Percentiles rank a stretch among this genome's conserved stretches.
These are phyloP conservation scores for Suillus discolor DNA, from an alignment of 768 basidiomycete species.

Conservation along the genomic window DNA sequence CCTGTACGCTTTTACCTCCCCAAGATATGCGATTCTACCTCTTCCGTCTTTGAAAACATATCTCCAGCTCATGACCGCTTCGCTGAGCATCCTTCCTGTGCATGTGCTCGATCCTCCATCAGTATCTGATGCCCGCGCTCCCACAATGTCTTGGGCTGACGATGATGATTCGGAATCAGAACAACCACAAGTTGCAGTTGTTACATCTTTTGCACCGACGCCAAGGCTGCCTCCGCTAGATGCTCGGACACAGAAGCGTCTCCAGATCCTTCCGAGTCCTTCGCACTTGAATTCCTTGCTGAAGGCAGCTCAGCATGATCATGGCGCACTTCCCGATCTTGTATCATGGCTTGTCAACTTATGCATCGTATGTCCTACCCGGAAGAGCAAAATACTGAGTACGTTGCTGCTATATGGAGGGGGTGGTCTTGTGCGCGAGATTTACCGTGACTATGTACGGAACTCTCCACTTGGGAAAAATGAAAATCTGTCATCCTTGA, in stretches of 20 bases:
- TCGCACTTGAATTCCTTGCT: conserved; percentile 60
- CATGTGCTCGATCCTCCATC: conserved; percentile 52
- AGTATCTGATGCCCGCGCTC: conserved; percentile 17
- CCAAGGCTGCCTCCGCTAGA: conserved; percentile 50
- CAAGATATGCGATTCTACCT: conserved; percentile 57
- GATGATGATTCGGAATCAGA: conserved; percentile 48
- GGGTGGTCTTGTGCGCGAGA: conserved; percentile 68
- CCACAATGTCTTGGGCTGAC: conserved; percentile 21
- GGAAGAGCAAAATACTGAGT: conserved; percentile 59
- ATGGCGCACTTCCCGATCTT: conserved; percentile 47
- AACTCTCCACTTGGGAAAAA: conserved; percentile 63
- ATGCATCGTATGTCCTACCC: conserved; percentile 58
- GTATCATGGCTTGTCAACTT: conserved; percentile 61
- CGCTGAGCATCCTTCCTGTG: conserved; percentile 57
- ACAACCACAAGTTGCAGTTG: conserved; percentile 33
- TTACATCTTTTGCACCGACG: conserved; percentile 36
- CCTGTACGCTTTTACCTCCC: conserved; percentile 61
- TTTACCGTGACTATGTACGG: conserved; percentile 72
- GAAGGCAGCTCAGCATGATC: conserved; percentile 41
- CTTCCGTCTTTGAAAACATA: conserved; percentile 51
- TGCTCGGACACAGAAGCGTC: conserved; percentile 59
- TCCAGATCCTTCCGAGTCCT: conserved; percentile 56
- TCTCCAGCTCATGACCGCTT: conserved; percentile 49
- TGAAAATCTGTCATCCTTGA: conserved; percentile 39
- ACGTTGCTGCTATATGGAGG: conserved; percentile 52